Base-by-base conservation (phyloP, 768 basidiomycete species). In the Lactifluus hygrophoroides region DNA sequence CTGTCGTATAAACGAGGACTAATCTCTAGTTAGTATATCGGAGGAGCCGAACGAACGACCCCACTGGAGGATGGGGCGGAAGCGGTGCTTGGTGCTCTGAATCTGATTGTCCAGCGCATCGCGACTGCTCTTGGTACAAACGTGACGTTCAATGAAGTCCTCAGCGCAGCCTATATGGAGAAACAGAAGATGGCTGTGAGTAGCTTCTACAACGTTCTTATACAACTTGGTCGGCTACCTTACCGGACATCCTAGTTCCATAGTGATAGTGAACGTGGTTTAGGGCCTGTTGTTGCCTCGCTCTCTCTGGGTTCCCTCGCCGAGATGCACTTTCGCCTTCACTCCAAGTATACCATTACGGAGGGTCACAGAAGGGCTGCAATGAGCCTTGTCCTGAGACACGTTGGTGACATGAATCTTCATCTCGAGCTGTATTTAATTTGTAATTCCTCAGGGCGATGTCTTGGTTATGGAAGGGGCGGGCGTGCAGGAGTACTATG, bases 161-260 rank as follows among this genome's bases (percentile, higher is more conserved):
- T 92, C 30, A 83, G 83, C 58, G 87, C 85, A 46, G 89, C 87
- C 1, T 92, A 92, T 65, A 90, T 91, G 86, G 86, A 88, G 66
- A 77, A 80, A 57, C 90, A 91, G 69, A 86, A 78, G 67, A 92
- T 92, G 89, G 80, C 87, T 49, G 89, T 89, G 67, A 66, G 69
- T 58, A 32, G 38, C 23, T 80, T 19, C 13, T 21, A 44, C n/a
- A 17, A 16, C 10, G 7, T 27, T 52, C 11, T 16, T 19, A 7
- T 28, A 14, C 11, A 21, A 5, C 45, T 42, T n/a, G 34, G 23
- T n/a, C 3, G 11, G 1, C 7, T 7, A 43, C 5, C 30, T 5
- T 23, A 14, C 19, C 9, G 38, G 13, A 30, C 21, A 14, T 30
- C 9, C 11, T 13, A 89, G 87, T 90, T 88, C 67, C 89, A 91